These are phyloP conservation scores for Heterobasidion parviporum DNA, from an alignment of 1,284 basidiomycete genomes.

Conservation along the genomic window DNA sequence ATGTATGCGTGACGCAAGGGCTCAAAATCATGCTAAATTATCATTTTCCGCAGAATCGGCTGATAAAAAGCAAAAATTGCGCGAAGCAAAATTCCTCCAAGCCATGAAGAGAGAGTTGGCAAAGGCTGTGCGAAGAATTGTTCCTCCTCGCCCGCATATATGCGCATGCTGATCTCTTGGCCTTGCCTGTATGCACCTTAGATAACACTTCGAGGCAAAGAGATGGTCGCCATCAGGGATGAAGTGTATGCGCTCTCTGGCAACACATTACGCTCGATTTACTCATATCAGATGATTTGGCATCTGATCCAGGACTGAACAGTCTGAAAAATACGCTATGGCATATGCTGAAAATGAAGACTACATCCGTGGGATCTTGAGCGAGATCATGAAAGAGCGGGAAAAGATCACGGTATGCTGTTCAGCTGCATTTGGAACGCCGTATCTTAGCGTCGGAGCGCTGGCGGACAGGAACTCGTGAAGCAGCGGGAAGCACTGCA, in stretches of 20 bases:
- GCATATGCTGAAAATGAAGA: not conserved
- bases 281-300: not conserved
- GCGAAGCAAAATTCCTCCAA: not conserved
- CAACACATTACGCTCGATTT: not conserved
- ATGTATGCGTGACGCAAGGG: too few relatives aligned
- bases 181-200: not conserved
- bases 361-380: not conserved
- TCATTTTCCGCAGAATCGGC: not conserved
- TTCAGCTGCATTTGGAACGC: not conserved
- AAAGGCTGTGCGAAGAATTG: not conserved
- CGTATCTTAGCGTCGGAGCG: not conserved
- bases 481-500: not conserved
- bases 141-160: not conserved
- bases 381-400: not conserved
- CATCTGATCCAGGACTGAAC: not conserved
- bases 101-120: not conserved
- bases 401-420: not conserved
- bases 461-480: not conserved
- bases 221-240: not conserved
- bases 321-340: not conserved
- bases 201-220: not conserved
- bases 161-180: not conserved
- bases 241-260: not conserved
- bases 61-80: not conserved
- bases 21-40: too few relatives aligned